A percentile compares a stretch with the other conserved stretches of the same genome.
These are phyloP conservation scores for Trichoderma cornu-damae DNA, from an alignment of 2,329 filamentous ascomycete species.

Conservation along the genomic window DNA sequence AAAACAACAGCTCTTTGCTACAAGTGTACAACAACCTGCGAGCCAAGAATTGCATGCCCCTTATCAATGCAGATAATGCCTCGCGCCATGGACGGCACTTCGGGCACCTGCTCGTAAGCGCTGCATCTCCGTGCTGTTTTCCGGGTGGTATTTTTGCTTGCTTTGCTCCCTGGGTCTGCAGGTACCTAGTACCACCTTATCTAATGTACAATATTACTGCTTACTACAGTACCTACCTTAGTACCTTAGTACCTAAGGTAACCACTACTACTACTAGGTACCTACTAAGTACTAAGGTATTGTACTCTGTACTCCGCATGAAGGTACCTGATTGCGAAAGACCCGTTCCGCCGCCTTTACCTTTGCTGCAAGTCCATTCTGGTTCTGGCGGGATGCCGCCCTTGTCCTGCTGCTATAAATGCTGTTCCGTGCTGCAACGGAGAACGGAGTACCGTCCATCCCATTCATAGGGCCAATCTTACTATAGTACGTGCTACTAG, in stretches of 20 bases:
- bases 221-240: too few relatives aligned
- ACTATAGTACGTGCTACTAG: neutral
- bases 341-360: neutral
- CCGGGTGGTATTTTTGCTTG: neutral
- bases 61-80: slow-evolving; percentile 6
- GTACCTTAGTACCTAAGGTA: too few relatives aligned
- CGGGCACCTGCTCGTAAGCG: neutral
- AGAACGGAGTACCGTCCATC: too few relatives aligned
- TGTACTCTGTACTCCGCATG: neutral
- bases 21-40: neutral
- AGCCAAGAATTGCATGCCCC: neutral
- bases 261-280: too few relatives aligned
- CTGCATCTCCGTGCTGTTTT: neutral
- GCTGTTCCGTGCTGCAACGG: too few relatives aligned
- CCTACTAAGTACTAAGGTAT: too few relatives aligned
- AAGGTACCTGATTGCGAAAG: neutral
- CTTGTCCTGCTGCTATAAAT: neutral
- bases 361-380: too few relatives aligned
- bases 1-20: neutral
- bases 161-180: neutral
- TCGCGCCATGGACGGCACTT: neutral
- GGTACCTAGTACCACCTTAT: too few relatives aligned
- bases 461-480: too few relatives aligned
- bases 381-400: neutral
- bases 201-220: too few relatives aligned